Percentiles rank a stretch among this genome's conserved stretches.
phyloP scores from a whole-genome alignment of 371 early-diverging fungal genomes.

The Coemansia sp. region DNA sequence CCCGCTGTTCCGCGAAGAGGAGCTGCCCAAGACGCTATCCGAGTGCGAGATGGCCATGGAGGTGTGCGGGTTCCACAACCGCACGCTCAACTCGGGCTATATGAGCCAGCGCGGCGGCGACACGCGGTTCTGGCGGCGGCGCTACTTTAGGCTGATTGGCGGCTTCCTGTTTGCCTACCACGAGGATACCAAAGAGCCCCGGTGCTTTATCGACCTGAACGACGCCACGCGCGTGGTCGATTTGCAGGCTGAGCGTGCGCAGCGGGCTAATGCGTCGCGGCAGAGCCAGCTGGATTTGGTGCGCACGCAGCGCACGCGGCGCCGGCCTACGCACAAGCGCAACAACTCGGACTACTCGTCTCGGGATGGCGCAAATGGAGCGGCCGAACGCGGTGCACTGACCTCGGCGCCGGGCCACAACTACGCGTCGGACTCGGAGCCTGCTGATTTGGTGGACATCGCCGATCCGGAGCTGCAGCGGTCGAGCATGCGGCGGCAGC shows the following conservation, averaged over 20 bases:
- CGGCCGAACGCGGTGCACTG: slow-evolving; percentile 2
- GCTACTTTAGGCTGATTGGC: slow-evolving; percentile 52
- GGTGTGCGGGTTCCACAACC: slow-evolving; percentile 52
- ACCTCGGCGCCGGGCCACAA: slow-evolving; percentile 17
- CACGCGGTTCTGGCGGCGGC: slow-evolving; percentile 54
- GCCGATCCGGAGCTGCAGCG: slow-evolving; percentile 37
- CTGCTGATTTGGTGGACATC: slow-evolving; percentile 34
- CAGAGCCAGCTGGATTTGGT: slow-evolving; percentile 20
- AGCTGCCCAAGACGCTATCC: slow-evolving; percentile 45
- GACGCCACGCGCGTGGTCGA: slow-evolving; percentile 48
- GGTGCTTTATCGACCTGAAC: slow-evolving; percentile 50
- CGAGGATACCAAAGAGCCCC: slow-evolving; percentile 42
- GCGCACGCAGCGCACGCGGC: slow-evolving; percentile 18
- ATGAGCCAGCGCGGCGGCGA: slow-evolving; percentile 56
- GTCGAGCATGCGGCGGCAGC: slow-evolving; percentile 21
- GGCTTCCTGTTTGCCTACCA: slow-evolving; percentile 53
- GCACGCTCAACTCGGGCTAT: slow-evolving; percentile 51
- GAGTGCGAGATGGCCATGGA: slow-evolving; percentile 51
- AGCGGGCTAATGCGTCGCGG: slow-evolving; percentile 6
- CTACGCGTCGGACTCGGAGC: slow-evolving; percentile 49
- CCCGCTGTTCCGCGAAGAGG: slow-evolving; percentile 48
- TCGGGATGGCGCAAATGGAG: slow-evolving; percentile 25
- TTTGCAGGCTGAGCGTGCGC: slow-evolving; percentile 8
- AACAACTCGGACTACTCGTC: slow-evolving; percentile 44
- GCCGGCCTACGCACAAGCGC: slow-evolving; percentile 41